Conservation (phyloP, 139 green algal genomes). For the Chlamydomonas schloesseri region DNA sequence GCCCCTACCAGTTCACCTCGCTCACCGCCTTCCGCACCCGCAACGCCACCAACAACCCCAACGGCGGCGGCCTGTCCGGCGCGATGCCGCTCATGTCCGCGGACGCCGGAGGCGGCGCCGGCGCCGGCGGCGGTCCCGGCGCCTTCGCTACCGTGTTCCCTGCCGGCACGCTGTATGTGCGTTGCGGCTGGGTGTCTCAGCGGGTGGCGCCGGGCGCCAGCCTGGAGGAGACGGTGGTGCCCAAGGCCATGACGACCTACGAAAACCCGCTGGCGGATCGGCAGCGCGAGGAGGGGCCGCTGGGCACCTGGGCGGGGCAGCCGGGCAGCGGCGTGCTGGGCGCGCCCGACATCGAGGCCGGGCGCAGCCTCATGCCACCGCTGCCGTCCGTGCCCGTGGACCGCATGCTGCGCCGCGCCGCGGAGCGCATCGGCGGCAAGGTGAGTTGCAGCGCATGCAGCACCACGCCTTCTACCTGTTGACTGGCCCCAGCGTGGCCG, state of each 20-base stretch:
- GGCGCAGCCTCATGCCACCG: constrained; percentile 59
- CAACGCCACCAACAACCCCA: too few relatives aligned
- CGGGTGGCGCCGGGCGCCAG: neutral
- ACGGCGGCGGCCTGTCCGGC: neutral
- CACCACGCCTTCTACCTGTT: too few relatives aligned
- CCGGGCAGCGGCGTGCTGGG: neutral
- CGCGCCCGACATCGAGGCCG: constrained; percentile 55
- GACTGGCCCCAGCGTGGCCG: too few relatives aligned
- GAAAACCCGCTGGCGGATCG: constrained; percentile 53
- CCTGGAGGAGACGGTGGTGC: constrained; percentile 30
- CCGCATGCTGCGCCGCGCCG: constrained; percentile 56
- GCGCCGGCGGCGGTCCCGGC: too few relatives aligned
- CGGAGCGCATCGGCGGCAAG: constrained; percentile 56
- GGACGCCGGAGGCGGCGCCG: too few relatives aligned
- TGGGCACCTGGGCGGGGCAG: neutral
- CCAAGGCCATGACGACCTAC: constrained; percentile 28
- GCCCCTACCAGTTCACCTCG: constrained; percentile 61
- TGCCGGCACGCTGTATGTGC: constrained; percentile 58
- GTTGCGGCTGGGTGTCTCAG: constrained; percentile 67
- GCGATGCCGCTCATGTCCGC: constrained; percentile 29
- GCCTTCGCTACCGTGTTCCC: constrained; percentile 52
- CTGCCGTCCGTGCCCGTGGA: constrained; percentile 59
- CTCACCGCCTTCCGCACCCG: constrained; percentile 39
- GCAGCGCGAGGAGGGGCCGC: neutral
- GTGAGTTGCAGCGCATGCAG: constrained; percentile 30